Conservation (phyloP, 805 yeast genomes). For the Komagataella mondaviorum region DNA sequence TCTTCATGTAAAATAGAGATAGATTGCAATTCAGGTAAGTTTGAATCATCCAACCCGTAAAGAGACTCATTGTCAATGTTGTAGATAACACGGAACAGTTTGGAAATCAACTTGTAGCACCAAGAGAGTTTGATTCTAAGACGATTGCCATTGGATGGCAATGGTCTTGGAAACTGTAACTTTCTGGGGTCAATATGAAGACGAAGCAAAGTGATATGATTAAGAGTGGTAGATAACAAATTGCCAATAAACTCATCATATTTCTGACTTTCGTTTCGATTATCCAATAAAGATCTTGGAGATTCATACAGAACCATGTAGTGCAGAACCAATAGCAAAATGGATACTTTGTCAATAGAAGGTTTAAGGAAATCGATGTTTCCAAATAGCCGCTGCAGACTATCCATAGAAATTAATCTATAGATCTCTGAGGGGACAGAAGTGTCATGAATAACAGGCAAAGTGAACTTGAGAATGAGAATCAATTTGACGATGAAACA, state of each 20-base stretch:
- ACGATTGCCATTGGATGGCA: neutral
- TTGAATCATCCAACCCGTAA: slow-evolving; percentile 3
- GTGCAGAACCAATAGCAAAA: slow-evolving; percentile 32
- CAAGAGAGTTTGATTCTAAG: slow-evolving; percentile 24
- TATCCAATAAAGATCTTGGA: slow-evolving; percentile 8
- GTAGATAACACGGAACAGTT: slow-evolving; percentile 15
- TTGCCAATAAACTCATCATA: slow-evolving; percentile 32
- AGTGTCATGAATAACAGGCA: slow-evolving; percentile 11
- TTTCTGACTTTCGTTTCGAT: slow-evolving; percentile 19
- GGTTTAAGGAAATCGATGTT: slow-evolving; percentile 34
- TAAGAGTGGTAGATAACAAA: slow-evolving; percentile 21
- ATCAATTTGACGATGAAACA: slow-evolving; percentile 35
- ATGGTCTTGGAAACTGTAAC: neutral
- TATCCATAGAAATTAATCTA: slow-evolving; percentile 18
- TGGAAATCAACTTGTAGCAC: slow-evolving; percentile 23
- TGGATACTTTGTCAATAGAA: slow-evolving; percentile 33
- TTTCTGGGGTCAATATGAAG: slow-evolving; percentile 14
- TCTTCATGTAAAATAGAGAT: slow-evolving; percentile 20
- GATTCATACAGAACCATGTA: slow-evolving; percentile 27
- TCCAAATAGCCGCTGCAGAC: slow-evolving; percentile 30
- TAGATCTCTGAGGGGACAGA: slow-evolving; percentile 23
- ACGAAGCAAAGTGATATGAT: slow-evolving; percentile 30
- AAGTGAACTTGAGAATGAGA: slow-evolving; percentile 36
- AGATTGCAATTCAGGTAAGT: slow-evolving; percentile 19
- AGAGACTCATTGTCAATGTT: slow-evolving; percentile 5